These are phyloP conservation scores for Sphagnum contortum DNA, from an alignment of 225 moss, liverwort and hornwort species.

Conservation along the genomic window DNA sequence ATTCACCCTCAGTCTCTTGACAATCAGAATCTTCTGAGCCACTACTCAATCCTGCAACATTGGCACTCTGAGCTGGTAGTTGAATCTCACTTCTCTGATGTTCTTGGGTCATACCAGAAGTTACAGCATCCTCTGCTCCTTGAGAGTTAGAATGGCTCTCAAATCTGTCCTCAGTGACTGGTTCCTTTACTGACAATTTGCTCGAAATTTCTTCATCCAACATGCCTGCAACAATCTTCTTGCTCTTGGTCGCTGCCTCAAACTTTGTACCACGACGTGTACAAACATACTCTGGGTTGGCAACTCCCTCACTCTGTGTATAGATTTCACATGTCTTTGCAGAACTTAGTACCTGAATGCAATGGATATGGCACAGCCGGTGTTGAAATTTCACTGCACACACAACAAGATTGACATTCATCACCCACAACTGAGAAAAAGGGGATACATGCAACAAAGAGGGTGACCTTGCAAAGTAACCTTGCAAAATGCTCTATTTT, in stretches of 20 bases:
- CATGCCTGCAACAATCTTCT: background rate
- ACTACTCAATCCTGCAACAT: no score
- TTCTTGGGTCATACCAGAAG: no score
- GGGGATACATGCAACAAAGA: no score
- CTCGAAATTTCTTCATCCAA: background rate
- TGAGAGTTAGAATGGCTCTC: no score
- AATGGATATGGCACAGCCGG: constrained; percentile 39
- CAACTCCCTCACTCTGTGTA: constrained; percentile 42
- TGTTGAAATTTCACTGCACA: constrained; percentile 46
- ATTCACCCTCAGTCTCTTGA: no score
- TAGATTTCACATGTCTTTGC: constrained; percentile 69
- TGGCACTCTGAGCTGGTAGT: no score
- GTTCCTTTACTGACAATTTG: background rate
- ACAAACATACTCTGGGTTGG: constrained; percentile 62
- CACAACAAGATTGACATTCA: background rate
- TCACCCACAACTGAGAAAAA: no score
- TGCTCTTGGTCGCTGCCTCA: background rate
- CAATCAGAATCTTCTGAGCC: no score
- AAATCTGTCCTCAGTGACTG: constrained; percentile 9
- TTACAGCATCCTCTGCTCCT: no score
- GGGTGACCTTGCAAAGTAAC: no score
- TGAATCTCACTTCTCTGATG: no score
- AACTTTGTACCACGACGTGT: constrained; percentile 32
- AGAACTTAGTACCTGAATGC: constrained; percentile 50
- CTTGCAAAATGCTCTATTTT: no score